Evolutionary conservation across 257 asterid species (phyloP).

Genomic region (Nicotiana knightiana): DNA sequence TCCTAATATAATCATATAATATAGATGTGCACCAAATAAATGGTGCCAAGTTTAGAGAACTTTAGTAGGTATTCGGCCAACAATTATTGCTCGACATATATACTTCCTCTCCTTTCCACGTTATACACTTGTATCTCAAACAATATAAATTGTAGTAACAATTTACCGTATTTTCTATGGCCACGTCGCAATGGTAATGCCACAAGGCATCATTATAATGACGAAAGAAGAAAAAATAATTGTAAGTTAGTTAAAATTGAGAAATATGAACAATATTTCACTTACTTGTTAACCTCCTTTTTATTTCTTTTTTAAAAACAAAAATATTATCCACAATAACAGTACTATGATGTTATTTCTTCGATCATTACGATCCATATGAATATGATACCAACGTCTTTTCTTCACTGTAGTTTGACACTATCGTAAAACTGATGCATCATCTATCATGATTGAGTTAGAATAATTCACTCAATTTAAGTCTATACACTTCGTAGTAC

Average conservation of each 20-base stretch:
- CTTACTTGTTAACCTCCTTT: background rate
- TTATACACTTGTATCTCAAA: background rate
- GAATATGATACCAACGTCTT: background rate
- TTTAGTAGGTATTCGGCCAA: too few species aligned
- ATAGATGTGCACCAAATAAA: too few species aligned
- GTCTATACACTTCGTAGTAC: too few species aligned
- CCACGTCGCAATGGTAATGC: background rate
- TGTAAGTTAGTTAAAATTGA: background rate
- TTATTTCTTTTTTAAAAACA: background rate
- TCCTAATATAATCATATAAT: too few species aligned
- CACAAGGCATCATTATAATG: background rate
- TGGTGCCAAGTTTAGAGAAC: too few species aligned
- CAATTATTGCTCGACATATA: background rate
- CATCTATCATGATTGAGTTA: background rate
- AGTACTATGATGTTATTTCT: background rate
- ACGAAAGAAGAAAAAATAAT: background rate
- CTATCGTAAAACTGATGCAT: background rate
- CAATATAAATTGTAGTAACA: background rate
- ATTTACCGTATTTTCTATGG: background rate
- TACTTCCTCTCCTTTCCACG: background rate
- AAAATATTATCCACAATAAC: background rate
- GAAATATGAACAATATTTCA: background rate
- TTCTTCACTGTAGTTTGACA: background rate
- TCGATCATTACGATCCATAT: background rate
- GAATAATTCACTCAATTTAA: background rate